Conservation (phyloP, 805 yeast species). For the Teunomyces stri region DNA sequence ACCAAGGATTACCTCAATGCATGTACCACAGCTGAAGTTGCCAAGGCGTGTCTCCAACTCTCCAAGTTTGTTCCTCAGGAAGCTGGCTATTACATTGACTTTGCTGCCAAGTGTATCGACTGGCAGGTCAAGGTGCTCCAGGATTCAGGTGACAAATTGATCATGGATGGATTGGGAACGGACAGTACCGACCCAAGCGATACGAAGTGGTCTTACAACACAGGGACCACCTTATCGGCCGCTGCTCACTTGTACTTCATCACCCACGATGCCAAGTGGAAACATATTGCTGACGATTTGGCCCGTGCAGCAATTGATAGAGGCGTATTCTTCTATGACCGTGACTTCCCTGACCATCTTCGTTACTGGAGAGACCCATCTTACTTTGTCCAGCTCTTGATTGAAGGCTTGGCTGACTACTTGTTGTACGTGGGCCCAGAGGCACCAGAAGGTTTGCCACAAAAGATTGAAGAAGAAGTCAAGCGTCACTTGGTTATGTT, state of each 20-base stretch:
- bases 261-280: conserved; percentile 54
- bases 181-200: conserved; percentile 43
- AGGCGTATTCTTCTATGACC: conserved; percentile 55
- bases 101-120: conserved; percentile 58
- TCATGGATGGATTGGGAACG: conserved; percentile 59
- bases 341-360: conserved; percentile 55
- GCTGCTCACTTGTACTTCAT: conserved; percentile 47
- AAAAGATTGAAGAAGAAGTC: conserved; percentile 41
- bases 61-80: conserved; percentile 53
- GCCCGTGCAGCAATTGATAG: conserved; percentile 61
- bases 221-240: conserved; percentile 62
- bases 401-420: conserved; percentile 70
- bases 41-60: conserved; percentile 57
- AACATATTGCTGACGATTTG: conserved; percentile 41
- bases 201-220: conserved; percentile 65
- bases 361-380: conserved; percentile 66
- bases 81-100: conserved; percentile 45
- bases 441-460: conserved; percentile 35
- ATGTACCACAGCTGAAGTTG: conserved; percentile 67
- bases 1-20: conserved; percentile 58
- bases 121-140: conserved; percentile 54
- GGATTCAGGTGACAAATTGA: conserved; percentile 54
- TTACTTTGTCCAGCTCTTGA: conserved; percentile 59
- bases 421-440: conserved; percentile 47
- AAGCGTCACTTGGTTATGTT: conserved; percentile 56